Evolutionary conservation across 371 early-diverging fungal genomes (phyloP).

Genomic region (Nematocida major): DNA sequence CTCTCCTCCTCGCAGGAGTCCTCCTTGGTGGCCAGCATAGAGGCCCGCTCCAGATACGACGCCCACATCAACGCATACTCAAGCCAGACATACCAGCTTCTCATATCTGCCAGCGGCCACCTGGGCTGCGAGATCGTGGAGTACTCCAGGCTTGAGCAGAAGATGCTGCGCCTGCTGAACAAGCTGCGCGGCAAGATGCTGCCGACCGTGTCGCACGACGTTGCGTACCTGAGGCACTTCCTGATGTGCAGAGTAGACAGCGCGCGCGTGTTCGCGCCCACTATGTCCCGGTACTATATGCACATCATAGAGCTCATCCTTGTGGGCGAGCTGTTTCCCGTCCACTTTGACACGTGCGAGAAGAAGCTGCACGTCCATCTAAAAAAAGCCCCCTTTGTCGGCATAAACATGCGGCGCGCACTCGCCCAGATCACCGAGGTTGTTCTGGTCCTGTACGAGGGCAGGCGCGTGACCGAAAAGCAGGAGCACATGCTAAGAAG

Average conservation of each 20-base stretch:
- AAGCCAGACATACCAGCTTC: not conserved
- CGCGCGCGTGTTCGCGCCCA: not conserved
- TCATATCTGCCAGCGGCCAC: not conserved
- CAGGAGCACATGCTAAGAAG: not conserved
- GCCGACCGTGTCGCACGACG: not conserved
- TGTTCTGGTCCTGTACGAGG: not conserved
- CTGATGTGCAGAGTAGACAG: not conserved
- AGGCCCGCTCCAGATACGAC: not conserved
- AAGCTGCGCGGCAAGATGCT: not conserved
- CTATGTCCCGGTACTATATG: not conserved
- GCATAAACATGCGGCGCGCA: not conserved
- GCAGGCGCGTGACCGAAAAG: not conserved
- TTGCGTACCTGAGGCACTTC: not conserved
- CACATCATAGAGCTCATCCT: constrained; percentile 1
- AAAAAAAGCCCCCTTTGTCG: not conserved
- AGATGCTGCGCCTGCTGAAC: not conserved
- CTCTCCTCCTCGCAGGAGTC: not conserved
- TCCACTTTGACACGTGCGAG: not conserved
- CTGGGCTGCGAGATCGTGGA: not conserved
- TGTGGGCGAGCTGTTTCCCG: not conserved
- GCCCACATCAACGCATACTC: not conserved
- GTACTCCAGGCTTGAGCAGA: not conserved
- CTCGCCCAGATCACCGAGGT: not conserved
- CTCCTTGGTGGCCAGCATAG: not conserved
- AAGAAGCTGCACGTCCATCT: constrained; percentile 2